Base-by-base conservation (phyloP, 495 filamentous ascomycete genomes). In the Neurospora sp. region DNA sequence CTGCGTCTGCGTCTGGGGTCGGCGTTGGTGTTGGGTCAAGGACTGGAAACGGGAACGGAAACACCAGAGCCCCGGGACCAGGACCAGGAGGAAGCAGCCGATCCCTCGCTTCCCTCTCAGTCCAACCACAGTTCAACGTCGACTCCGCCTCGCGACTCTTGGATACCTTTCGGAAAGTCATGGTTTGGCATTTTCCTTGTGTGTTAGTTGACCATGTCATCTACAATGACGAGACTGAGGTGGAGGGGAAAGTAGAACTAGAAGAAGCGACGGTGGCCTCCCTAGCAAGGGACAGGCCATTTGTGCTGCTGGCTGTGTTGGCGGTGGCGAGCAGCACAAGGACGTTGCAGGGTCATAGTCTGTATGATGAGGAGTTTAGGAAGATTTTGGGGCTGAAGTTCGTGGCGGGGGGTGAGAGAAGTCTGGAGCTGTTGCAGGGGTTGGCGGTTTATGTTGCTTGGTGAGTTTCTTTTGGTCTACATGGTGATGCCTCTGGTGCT, bases 291-390 rank as follows among this genome's bases (percentile, higher is more conserved):
- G 74, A 78, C 4, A 73, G 78, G 69, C 84, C 84, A 4, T 86
- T 86, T 73, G 76, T 85, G 41, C 70, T 86, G 71, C 65, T 86
- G 40, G 80, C 84, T 9, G 77, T 85, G 17, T 75, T 86, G n/a
- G 83, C 84, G 14, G 81, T 81, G 10, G 81, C 83, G 65, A 84
- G 83, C 41, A 80, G 82, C 38, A 82, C 75, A 27, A 75, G 77
- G 38, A 83, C 80, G 38, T 70, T 86, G 22, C 83, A 85, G 74
- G 82, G 83, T 7, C 78, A 83, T 40, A 83, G 81, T 45, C 72
- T 86, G 39, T 86, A 86, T 48, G 83, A 86, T 27, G 83, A 85
- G 68, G 84, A 86, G 76, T 86, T 84, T 53, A 76, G 83, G 40
- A 86, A 85, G 77, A 79, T 86, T 8, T 70, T 86, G 35, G 84